Evolutionary conservation across 2,329 filamentous ascomycete genomes (phyloP), one percentile per base, ranked within the genome.

Genomic region (Onygenales sp.): DNA sequence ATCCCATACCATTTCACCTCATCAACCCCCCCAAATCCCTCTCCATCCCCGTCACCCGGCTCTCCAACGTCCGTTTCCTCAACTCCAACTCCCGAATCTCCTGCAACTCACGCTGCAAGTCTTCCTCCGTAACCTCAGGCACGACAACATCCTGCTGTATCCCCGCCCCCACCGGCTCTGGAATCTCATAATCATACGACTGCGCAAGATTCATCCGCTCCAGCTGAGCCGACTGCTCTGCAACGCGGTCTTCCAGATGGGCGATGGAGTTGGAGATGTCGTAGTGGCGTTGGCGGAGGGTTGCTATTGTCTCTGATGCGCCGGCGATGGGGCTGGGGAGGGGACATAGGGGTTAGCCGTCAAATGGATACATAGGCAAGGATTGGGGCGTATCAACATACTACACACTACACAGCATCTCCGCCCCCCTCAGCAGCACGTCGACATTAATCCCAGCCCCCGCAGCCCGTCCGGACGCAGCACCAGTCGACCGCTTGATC

Each of bases 361-460:
- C 7, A 50, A 17, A 17, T 17, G 17, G 17, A 17, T 17, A 17
- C 2, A 17, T 17, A 17, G 17, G 17, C 17, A 2, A 17, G 17
- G 17, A 17, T 17, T 17, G 27, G 35, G 7, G 8, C 41, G 33
- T 49, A 51, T 41, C 13, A 8, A 71, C 78, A 57, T 69, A 83
- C 80, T 96, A 97, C 32, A 96, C 91, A 44, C 80, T 80, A 61
- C 90, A 91, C 33, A 97, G 79, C 75, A 90, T 95, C 75, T 96
- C 90, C 0, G 91, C 92, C 0, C 92, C 91, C 51, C 81, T 78
- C 21, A 98, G 77, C 33, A 98, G 73, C 1, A 95, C 78, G 63
- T 95, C 88, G 2, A 97, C 84, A 68, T 97, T 89, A 2, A 96
- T 78, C 27, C 94, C 89, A 8, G 84, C 85, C 33, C 75, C 75